Base-by-base conservation (phyloP, 2,329 filamentous ascomycete species). In the Diplodia sapinea region DNA sequence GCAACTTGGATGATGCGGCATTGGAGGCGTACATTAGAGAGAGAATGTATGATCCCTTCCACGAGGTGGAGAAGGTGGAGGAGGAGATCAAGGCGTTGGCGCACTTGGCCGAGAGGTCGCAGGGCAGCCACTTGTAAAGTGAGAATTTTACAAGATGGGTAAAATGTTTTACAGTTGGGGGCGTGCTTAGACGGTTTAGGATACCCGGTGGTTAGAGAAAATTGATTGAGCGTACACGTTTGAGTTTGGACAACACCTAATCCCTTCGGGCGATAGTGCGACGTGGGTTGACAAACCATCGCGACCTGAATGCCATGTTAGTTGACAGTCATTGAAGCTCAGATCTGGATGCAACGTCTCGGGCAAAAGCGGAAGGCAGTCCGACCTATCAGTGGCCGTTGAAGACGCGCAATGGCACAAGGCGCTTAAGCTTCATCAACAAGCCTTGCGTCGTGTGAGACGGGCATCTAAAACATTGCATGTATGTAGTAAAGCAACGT, bases 1-100 rank as follows among this genome's bases (percentile, higher is more conserved):
- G 90, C 74, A 81, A 81, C 69, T 81, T 93, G 66, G 83, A 84
- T 63, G 90, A 94, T 70, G 85, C 85, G 70, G 85, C 90, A 76
- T 90, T 92, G 84, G 80, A 88, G 69, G 87, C 89, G 77, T 93
- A 89, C 87, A 83, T 85, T 71, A 76, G 78, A 68, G 71, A 79
- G 69, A 74, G 79, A 63, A 85, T 85, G 83, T 85, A 85, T 73
- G 79, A 85, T 71, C 83, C 83, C 20, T 82, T 82, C 74, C 79
- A 75, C 43, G 82, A 83, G 73, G 71, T 75, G 55, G 76, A 81
- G 69, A 79, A 77, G 70, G 72, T 82, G 43, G 73, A 76, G 40
- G 73, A 77, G 40, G 78, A 81, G 73, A 72, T 81, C 49, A 62
- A 55, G 23, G 54, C 65, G 12, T 17, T 67, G 54, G 36, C 56